Evolutionary conservation across 177 flowering plant species (phyloP), one percentile per base, ranked within the genome.

Genomic region (Tripterygium wilfordii): DNA sequence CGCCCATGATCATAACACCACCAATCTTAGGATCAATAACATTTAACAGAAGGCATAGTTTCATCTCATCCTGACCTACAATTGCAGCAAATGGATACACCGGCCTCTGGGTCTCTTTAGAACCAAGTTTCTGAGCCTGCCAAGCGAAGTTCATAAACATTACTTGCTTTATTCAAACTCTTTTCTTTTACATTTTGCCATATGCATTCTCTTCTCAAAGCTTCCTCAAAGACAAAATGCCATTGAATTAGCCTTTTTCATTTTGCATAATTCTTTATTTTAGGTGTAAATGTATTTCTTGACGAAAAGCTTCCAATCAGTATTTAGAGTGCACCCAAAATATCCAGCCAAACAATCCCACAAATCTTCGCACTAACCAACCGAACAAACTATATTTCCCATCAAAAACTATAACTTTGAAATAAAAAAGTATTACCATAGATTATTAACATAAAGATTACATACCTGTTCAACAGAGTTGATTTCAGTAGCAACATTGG

Each of bases 11-110:
- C 96, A 91, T 88, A 32, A 91, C 98, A 45, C 98, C 96, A 18
- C 98, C 98, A 43, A 88, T 88, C 74, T 91, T 91, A 6, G 98
- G 98, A 65, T 91, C 98, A 57, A 91, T 88, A 42, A 91, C 98
- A 67, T 91, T 91, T 14, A 91, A 60, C 24, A 88, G 63, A 58
- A 88, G 95, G 71, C 96, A 91, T 2, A 91, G 70, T 54, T 91
- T 91, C 98, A 91, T 91, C 76, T 91, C 98, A 60, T 88, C 96
- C 53, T 91, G 98, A 10, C 98, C 98, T 8, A 91, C 98, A 53
- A 91, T 85, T 8, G 98, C 98, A 10, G 96, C 61, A 66, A 88
- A 91, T 39, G 96, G 98, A 57, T 79, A 91, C 13, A 91, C 98
- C 12, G 96, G 98, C 41, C 98, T 78, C 61, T 82, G 92, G 68